Evolutionary conservation across 371 early-diverging fungal genomes (phyloP).

Genomic region (Mortierella polycephala): DNA sequence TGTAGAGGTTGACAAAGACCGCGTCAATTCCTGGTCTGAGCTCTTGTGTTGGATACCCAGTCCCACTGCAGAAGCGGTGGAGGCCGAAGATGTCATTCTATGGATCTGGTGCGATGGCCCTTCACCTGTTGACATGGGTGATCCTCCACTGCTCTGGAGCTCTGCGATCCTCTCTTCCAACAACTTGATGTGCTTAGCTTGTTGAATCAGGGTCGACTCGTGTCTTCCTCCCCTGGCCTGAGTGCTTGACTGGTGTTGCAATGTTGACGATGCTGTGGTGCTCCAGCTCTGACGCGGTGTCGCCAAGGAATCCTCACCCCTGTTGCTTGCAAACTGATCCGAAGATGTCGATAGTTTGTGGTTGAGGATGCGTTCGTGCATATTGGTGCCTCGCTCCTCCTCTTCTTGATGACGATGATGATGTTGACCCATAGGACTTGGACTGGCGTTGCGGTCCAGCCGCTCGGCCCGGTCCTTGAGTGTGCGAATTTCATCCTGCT

Average conservation of each 20-base stretch:
- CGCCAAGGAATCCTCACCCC: conserved; percentile 39
- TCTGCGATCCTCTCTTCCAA: conserved; percentile 41
- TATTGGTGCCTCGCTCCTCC: conserved; percentile 6
- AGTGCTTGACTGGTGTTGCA: conserved; percentile 9
- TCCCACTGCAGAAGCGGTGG: conserved; percentile 13
- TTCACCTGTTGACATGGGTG: not conserved
- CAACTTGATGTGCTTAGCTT: conserved; percentile 48
- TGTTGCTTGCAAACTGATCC: conserved; percentile 7
- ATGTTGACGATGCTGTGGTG: conserved; percentile 16
- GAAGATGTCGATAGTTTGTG: conserved; percentile 35
- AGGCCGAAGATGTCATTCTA: not conserved
- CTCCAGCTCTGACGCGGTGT: conserved; percentile 54
- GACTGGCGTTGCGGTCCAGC: conserved; percentile 47
- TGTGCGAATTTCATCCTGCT: conserved; percentile 30
- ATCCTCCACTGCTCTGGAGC: conserved; percentile 25
- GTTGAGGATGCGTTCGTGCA: conserved; percentile 27
- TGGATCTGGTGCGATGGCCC: no score
- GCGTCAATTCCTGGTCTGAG: conserved; percentile 34
- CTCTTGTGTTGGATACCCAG: conserved; percentile 32
- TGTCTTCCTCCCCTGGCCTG: conserved; percentile 32
- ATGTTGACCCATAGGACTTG: conserved; percentile 29
- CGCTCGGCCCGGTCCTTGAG: conserved; percentile 44
- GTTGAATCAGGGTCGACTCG: conserved; percentile 46
- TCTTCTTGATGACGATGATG: conserved; percentile 13
- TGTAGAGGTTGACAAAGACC: not conserved